Conservation (phyloP, 352 stramenopile genomes). For the Pythium rishiriense region DNA sequence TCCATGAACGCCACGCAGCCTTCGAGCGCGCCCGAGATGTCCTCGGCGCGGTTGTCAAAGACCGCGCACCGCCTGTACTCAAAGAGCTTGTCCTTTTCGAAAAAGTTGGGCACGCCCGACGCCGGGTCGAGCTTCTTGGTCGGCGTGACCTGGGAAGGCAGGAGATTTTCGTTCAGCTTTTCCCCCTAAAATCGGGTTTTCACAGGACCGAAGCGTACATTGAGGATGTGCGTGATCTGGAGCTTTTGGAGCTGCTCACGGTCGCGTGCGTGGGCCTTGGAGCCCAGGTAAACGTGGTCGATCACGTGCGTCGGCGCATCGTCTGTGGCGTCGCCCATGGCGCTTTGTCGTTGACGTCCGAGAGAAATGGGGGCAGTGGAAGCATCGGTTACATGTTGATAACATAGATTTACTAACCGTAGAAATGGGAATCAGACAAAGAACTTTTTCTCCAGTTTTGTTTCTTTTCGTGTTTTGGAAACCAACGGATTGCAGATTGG, state of each 20-base stretch:
- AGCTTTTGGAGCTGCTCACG: constrained; percentile 55
- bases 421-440: too few relatives aligned
- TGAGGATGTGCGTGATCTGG: constrained; percentile 82
- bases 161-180: not conserved
- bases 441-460: not conserved
- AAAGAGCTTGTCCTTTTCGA: constrained; percentile 83
- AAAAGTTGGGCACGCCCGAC: constrained; percentile 90
- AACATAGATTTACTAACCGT: too few relatives aligned
- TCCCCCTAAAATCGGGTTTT: too few relatives aligned
- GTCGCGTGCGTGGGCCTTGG: constrained; percentile 63
- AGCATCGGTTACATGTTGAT: too few relatives aligned
- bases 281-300: constrained; percentile 74
- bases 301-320: constrained; percentile 57
- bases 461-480: not conserved
- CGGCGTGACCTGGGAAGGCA: constrained; percentile 60
- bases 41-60: constrained; percentile 91
- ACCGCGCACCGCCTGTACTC: constrained; percentile 85
- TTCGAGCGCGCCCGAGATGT: constrained; percentile 82
- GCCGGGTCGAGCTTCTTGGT: constrained; percentile 76
- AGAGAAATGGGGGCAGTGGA: not conserved
- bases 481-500: not conserved
- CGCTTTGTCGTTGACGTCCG: not conserved
- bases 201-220: constrained; percentile 41
- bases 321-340: constrained; percentile 24
- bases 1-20: constrained; percentile 90